A percentile compares a stretch with the other conserved stretches of the same genome.
Conservation (phyloP, 2,329 filamentous ascomycete genomes). For the Blumeriella jaapii region DNA sequence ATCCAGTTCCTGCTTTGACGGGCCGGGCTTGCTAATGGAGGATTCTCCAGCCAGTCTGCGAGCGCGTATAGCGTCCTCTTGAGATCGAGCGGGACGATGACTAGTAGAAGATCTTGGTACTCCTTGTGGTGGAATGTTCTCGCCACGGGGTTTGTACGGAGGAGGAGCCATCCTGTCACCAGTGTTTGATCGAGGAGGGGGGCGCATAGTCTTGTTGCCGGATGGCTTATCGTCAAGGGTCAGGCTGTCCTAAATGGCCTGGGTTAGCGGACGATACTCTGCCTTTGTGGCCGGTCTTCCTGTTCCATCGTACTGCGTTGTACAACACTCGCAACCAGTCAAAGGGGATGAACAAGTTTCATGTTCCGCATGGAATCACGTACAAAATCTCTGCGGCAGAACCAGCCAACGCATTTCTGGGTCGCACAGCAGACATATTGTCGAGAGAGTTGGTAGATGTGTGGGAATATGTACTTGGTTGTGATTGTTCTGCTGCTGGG, state of each 20-base stretch:
- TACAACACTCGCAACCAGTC: neutral
- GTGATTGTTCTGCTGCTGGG: conserved; percentile 24
- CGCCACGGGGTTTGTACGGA: conserved; percentile 24
- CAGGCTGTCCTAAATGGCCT: conserved; percentile 47
- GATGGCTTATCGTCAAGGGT: conserved; percentile 49
- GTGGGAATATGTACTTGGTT: conserved; percentile 8
- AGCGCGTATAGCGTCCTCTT: conserved; percentile 49
- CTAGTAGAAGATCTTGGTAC: conserved; percentile 18
- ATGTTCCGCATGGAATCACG: conserved; percentile 32
- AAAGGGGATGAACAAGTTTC: conserved; percentile 21
- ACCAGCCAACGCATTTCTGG: conserved; percentile 32
- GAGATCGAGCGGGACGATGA: conserved; percentile 54
- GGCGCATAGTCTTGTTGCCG: conserved; percentile 25
- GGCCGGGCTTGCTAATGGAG: conserved; percentile 24
- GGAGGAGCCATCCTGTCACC: conserved; percentile 33
- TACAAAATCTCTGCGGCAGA: conserved; percentile 69
- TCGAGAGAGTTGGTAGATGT: conserved; percentile 29
- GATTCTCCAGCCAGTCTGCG: conserved; percentile 33
- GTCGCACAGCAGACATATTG: conserved; percentile 38
- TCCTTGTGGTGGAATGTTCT: conserved; percentile 36
- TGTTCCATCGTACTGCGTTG: neutral
- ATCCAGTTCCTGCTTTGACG: conserved; percentile 20
- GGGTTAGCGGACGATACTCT: conserved; percentile 26
- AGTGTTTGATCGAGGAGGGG: conserved; percentile 28
- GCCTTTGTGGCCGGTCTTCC: conserved; percentile 2